Evolutionary conservation across 768 basidiomycete species (phyloP), one percentile per base, ranked within the genome.

Genomic region (Lentinula boryana): DNA sequence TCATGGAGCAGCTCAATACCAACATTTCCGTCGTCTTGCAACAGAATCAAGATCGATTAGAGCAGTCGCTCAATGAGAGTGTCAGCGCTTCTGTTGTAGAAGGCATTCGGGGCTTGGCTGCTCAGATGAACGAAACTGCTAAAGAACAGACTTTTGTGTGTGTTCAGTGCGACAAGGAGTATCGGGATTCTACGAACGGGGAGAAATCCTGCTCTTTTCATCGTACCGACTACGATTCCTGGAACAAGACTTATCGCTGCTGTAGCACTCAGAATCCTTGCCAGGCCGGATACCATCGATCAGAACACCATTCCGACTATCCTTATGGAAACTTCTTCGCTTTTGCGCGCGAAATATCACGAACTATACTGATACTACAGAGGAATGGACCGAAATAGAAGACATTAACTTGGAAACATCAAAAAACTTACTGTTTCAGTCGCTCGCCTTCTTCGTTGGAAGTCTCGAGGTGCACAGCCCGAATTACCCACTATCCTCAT

Each of bases 281-380:
- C 61, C 69, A 75, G 64, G 73, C 68, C 53, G 65, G 65, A 31
- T 63, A 66, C 5, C 76, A 78, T 65, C 70, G 76, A 48, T 64
- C 72, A 1, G 71, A 69, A 51, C 76, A 77, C 56, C 76, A 78
- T 53, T 77, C 73, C 62, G 75, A 78, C 33, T 78, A 76, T 62
- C 71, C 76, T 5, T 78, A 78, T 53, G 73, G 67, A 10, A 63
- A 64, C 5, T 78, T 78, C 68, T 78, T 78, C 60, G 63, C 68
- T 21, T 69, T 74, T 38, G 68, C 69, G 23, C n/a, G n/a, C 60
- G 67, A n/a, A 67, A 62, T 9, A 68, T 78, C 48, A 68, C 67
- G 27, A 68, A 67, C 35, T 75, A 75, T 58, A 62, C 67, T 8
- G 74, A 76, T 67, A 77, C 75, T 0, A 64, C 62, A 41, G 72